These are phyloP conservation scores for Conidiobolus incongruus DNA, from an alignment of 371 early-diverging fungal species.

Conservation along the genomic window DNA sequence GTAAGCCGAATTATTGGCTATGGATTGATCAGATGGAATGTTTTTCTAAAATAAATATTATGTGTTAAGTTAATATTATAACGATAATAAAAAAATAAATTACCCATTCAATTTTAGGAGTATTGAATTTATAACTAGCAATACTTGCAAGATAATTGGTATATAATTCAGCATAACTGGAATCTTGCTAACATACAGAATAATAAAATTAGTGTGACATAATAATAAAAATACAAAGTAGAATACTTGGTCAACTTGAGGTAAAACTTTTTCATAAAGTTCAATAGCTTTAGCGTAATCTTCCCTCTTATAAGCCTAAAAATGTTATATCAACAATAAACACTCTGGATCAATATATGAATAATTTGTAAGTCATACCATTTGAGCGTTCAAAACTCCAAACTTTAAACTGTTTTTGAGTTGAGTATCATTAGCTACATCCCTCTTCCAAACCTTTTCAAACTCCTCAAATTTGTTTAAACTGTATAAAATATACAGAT, in stretches of 20 bases:
- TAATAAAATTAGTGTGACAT: not conserved
- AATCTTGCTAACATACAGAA: not conserved
- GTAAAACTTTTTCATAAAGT: not conserved
- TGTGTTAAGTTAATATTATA: not conserved
- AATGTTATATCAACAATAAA: not conserved
- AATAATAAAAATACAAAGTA: not conserved
- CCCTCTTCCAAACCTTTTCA: not conserved
- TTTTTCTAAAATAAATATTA: no score
- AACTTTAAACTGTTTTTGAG: not conserved
- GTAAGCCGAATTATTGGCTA: no score
- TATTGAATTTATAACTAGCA: not conserved
- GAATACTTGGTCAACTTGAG: not conserved
- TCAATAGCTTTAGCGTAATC: not conserved
- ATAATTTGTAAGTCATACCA: not conserved
- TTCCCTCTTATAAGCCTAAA: constrained; percentile 2
- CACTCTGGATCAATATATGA: not conserved
- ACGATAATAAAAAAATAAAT: no score
- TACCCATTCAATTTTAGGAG: not conserved
- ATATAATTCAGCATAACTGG: not conserved
- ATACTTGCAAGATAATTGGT: constrained; percentile 4
- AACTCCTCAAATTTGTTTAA: constrained; percentile 1
- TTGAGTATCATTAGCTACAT: not conserved
- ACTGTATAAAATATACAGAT: not conserved
- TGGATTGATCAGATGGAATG: no score
- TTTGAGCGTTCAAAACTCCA: not conserved